Evolutionary conservation across 129 eudicot genomes (phyloP).

Genomic region (Pseudognaphalium luteoalbum): DNA sequence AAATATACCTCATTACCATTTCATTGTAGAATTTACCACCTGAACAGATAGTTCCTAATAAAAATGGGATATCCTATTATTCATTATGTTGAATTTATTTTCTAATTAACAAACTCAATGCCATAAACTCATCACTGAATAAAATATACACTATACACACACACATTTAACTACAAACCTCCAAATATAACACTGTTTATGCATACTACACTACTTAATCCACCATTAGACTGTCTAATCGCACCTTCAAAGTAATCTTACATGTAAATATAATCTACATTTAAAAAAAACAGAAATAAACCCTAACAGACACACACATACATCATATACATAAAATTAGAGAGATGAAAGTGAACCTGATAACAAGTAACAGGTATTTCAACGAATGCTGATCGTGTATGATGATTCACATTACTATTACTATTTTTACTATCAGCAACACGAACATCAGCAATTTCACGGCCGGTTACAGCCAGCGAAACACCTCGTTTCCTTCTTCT

Average conservation of each 20-base stretch:
- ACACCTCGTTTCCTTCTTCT: conserved; percentile 20
- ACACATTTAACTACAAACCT: neutral
- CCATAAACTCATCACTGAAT: neutral
- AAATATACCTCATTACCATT: too few relatives aligned
- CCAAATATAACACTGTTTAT: neutral
- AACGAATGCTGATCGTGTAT: conserved; percentile 38
- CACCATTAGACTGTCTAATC: neutral
- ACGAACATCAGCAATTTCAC: conserved; percentile 49
- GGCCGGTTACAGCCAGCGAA: conserved; percentile 29
- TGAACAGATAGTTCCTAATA: too few relatives aligned
- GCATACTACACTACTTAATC: neutral
- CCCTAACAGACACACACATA: neutral
- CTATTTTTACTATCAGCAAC: conserved; percentile 21
- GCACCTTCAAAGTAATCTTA: neutral
- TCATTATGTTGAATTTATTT: neutral
- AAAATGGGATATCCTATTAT: neutral
- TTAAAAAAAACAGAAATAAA: neutral
- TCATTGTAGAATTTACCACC: too few relatives aligned
- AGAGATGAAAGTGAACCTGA: conserved; percentile 46
- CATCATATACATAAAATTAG: neutral
- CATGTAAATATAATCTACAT: conserved; percentile 8
- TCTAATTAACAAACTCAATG: neutral
- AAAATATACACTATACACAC: neutral
- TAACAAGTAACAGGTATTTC: conserved; percentile 89
- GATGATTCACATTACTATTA: conserved; percentile 27